These are phyloP conservation scores for Raffaelea ambrosiae DNA, from an alignment of 2,329 filamentous ascomycete species.

Conservation along the genomic window DNA sequence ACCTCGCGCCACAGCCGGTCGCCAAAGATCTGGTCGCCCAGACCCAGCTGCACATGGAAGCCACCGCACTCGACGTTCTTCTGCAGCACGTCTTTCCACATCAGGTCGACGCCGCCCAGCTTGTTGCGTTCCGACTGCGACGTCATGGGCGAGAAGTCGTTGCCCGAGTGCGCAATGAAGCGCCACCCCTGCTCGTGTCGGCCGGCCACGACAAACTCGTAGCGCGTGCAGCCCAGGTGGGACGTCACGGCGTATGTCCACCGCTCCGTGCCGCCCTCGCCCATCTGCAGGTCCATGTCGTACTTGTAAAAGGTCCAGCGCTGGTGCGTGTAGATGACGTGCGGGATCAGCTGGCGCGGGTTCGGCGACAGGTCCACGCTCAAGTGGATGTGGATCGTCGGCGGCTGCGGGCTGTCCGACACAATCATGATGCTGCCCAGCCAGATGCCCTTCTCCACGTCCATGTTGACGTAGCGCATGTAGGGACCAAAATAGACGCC, in stretches of 20 bases:
- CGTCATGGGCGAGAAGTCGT: slow-evolving; percentile 86
- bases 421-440: slow-evolving; percentile 88
- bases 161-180: slow-evolving; percentile 91
- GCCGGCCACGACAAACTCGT: slow-evolving; percentile 92
- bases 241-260: slow-evolving; percentile 99
- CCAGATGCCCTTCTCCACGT: slow-evolving; percentile 84
- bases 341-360: slow-evolving; percentile 74
- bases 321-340: slow-evolving; percentile 80
- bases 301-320: slow-evolving; percentile 96
- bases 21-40: slow-evolving; percentile 92
- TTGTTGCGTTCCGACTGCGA: slow-evolving; percentile 77
- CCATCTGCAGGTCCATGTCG: slow-evolving; percentile 83
- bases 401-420: slow-evolving; percentile 83
- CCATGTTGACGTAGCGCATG: slow-evolving; percentile 93
- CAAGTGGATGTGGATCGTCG: slow-evolving; percentile 91
- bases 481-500: slow-evolving; percentile 98
- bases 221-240: slow-evolving; percentile 92
- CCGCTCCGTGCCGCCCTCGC: slow-evolving; percentile 67
- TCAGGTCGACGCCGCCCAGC: slow-evolving; percentile 81
- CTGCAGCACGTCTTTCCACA: slow-evolving; percentile 99
- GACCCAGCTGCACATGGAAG: slow-evolving; percentile 86
- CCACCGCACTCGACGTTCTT: slow-evolving; percentile 95
- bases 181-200: slow-evolving; percentile 87
- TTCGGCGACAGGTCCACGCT: slow-evolving; percentile 88
- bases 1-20: slow-evolving; percentile 96